phyloP scores from a whole-genome alignment of 1,284 basidiomycete species.

The Albatrellus sp. region DNA sequence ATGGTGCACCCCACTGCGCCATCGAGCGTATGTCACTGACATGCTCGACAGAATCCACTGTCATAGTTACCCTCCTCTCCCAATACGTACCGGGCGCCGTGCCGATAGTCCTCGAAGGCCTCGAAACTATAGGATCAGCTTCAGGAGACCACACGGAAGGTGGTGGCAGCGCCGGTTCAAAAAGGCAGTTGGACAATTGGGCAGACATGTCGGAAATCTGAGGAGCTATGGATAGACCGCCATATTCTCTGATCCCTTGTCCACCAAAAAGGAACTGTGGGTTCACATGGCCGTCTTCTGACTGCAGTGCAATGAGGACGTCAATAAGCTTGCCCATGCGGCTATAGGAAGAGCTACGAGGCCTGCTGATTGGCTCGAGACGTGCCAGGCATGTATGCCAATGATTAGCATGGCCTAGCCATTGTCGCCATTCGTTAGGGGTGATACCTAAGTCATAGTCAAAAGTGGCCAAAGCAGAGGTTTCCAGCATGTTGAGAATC shows the following conservation, averaged over 20 bases:
- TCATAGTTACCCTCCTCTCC: no score
- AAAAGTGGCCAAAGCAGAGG: constrained; percentile 16
- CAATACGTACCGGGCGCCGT: not conserved
- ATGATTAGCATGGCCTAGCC: constrained; percentile 10
- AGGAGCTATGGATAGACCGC: no score
- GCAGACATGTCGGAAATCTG: no score
- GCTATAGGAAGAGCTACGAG: constrained; percentile 5
- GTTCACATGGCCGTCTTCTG: no score
- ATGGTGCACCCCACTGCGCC: no score
- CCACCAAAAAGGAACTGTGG: no score
- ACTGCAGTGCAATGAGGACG: no score
- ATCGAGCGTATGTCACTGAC: no score
- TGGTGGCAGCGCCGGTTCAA: not conserved
- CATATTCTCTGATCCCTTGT: no score
- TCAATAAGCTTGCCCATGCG: constrained; percentile 2
- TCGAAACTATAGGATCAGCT: not conserved
- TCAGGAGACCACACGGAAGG: not conserved
- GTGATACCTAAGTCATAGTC: constrained; percentile 10
- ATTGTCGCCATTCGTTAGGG: constrained; percentile 9
- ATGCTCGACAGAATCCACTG: no score
- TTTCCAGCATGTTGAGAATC: constrained; percentile 20
- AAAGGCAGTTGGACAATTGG: not conserved
- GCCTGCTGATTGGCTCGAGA: constrained; percentile 3
- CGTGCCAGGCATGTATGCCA: constrained; percentile 8
- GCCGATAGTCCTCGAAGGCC: not conserved